phyloP scores from a whole-genome alignment of 225 moss, liverwort and hornwort species.

The Sphagnum contortum region DNA sequence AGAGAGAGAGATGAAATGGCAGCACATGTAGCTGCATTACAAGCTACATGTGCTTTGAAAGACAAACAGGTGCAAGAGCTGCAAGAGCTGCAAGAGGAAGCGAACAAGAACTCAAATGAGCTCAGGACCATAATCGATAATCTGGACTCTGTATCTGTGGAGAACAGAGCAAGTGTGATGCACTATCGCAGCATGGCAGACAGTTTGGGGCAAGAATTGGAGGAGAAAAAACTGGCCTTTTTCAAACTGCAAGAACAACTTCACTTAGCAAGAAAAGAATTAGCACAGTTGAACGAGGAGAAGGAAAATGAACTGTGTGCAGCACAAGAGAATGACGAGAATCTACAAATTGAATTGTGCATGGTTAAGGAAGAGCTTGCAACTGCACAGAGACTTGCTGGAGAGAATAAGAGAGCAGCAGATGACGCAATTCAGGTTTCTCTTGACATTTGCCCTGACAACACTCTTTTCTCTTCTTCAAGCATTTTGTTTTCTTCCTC shows the following conservation, averaged over 20 bases:
- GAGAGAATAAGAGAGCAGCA: constrained; percentile 11
- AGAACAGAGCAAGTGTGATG: constrained; percentile 1
- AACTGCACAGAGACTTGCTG: constrained; percentile 1
- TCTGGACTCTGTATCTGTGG: constrained; percentile 6
- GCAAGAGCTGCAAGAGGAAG: constrained; percentile 10
- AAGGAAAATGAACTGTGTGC: neutral
- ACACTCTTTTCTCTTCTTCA: too few relatives aligned
- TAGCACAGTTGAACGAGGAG: neutral
- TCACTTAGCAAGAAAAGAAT: neutral
- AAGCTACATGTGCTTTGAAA: neutral
- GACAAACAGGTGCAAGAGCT: constrained; percentile 7
- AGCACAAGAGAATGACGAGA: constrained; percentile 2
- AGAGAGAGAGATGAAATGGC: constrained; percentile 16
- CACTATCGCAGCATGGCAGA: constrained; percentile 2
- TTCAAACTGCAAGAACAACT: constrained; percentile 12
- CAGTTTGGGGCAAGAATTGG: constrained; percentile 5
- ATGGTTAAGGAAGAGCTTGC: constrained; percentile 14
- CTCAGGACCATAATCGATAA: constrained; percentile 4
- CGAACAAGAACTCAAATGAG: constrained; percentile 9
- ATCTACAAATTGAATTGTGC: constrained; percentile 10
- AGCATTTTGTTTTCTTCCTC: too few relatives aligned
- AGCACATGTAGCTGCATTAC: neutral
- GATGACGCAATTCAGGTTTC: too few relatives aligned
- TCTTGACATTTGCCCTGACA: too few relatives aligned
- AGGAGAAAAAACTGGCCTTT: constrained; percentile 5